These are phyloP conservation scores for Pythium aristosporum DNA, from an alignment of 352 stramenopile species.

Conservation along the genomic window DNA sequence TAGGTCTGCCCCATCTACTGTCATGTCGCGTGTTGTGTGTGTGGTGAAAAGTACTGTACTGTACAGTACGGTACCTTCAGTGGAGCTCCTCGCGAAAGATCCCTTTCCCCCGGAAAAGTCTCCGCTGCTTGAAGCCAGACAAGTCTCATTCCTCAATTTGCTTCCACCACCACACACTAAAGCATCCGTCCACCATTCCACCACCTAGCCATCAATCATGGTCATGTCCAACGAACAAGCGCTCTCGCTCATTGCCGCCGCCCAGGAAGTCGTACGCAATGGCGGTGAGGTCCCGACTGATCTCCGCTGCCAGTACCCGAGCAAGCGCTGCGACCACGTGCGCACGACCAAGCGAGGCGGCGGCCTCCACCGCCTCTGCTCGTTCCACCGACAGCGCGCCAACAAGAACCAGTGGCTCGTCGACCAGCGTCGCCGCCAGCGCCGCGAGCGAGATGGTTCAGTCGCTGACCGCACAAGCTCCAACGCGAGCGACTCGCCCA, in stretches of 20 bases:
- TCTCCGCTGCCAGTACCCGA: slow-evolving; percentile 49
- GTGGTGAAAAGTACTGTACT: no score
- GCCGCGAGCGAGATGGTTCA: slow-evolving; percentile 19
- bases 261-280: slow-evolving; percentile 12
- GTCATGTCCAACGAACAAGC: slow-evolving; percentile 20
- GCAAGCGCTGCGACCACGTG: slow-evolving; percentile 46
- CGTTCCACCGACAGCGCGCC: slow-evolving; percentile 48
- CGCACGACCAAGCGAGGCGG: slow-evolving; percentile 54
- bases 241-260: slow-evolving; percentile 11
- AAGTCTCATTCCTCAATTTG: slow-evolving; percentile 16
- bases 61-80: no score
- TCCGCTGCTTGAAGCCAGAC: no score
- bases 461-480: background rate
- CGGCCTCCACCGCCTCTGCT: slow-evolving; percentile 48
- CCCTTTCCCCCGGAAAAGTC: no score
- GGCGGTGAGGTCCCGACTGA: slow-evolving; percentile 11
- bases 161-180: background rate
- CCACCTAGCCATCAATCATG: background rate
- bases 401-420: slow-evolving; percentile 59
- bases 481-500: background rate
- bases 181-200: background rate
- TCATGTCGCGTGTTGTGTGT: no score
- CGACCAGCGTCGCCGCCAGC: slow-evolving; percentile 31
- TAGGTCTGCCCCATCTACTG: no score
- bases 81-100: no score